Evolutionary conservation across 805 yeast genomes (phyloP), one percentile per base, ranked within the genome.

Genomic region (Candida piceae): DNA sequence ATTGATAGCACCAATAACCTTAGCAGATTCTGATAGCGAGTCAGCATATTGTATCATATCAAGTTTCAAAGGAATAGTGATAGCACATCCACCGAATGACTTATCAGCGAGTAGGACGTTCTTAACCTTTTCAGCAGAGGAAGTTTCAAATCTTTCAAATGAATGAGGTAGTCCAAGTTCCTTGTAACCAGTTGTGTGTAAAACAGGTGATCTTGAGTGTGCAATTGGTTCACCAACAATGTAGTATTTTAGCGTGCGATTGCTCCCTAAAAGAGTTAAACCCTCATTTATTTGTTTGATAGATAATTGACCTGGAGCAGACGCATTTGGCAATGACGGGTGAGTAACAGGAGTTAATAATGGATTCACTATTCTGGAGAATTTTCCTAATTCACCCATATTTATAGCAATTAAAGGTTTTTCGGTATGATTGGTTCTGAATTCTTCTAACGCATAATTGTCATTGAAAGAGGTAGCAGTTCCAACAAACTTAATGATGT

Each of bases 51-150:
- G 69, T 65, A 84, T 78, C 44, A 90, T 79, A 40, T 82, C 94
- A 38, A 87, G 55, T 58, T 93, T 93, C 55, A 90, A 68, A 4
- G 99, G 99, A 55, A 90, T 90, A 2, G 98, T 93, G 7, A 93
- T 86, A 5, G 95, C 89, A 44, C 84, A 78, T n/a, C 98, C 99
- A 32, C 97, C 97, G 52, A 93, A 83, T 7, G 64, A 54, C 12
- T 74, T 60, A 15, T 58, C 58, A 25, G 66, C 55, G 40, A 77
- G 64, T 37, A 88, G 57, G 31, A 70, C 60, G 10, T 67, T 63
- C 34, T 68, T 67, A 19, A 85, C 89, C 33, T 67, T 70, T 2
- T 56, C 53, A 8, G 80, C 85, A 48, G 76, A 73, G 16, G 66
- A 68, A 1, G 95, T 78, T 55, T 87, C 96, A 53, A 75, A 77